Base-by-base conservation (phyloP, 768 basidiomycete species). In the Clitopilus passeckerianus region DNA sequence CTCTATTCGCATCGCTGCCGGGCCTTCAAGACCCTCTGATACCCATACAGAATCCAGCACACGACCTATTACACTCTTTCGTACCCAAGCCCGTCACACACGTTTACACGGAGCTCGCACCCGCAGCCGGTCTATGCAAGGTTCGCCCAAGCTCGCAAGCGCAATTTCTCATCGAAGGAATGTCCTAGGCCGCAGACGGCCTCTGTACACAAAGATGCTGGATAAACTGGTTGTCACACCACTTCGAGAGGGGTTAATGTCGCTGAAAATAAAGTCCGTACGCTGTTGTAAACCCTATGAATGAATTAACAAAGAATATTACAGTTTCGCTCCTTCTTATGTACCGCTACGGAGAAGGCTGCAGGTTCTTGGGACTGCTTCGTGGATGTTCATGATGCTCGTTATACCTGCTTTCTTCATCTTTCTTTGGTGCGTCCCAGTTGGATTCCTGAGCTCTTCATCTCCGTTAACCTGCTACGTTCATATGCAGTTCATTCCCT, bases 321-420 rank as follows among this genome's bases (percentile, higher is more conserved):
- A 30, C 27, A 50, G 46, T n/a, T 50, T 50, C 46, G 46, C 22
- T 18, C 46, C 46, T 16, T 12, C 46, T 7, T 50, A 23, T 22
- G 22, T 50, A 50, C 46, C 46, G 5, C 46, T 50, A 12, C 16
- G 20, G 22, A 50, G 46, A 50, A 50, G 46, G 20, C 46, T 50
- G n/a, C 46, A 50, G 18, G 46, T 50, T 16, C 20, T 50, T 18
- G 16, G 16, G 20, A 23, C 46, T 1, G 46, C 46, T 12, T 50
- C 46, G n/a, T 50, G 46, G 46, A 50, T 50, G 46, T 50, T 50
- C 46, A 50, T 50, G 46, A 50, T 50, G 46, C 46, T 50, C 22
- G 46, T 50, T 20, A 50, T 50, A 20, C 46, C 46, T 12, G 46
- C 46, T 23, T 50, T 50, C 22, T 50, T 50, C 20, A 50, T 50